A percentile compares a stretch with the other conserved stretches of the same genome.
Conservation (phyloP, 1,284 basidiomycete genomes). For the Volvariella volvacea region DNA sequence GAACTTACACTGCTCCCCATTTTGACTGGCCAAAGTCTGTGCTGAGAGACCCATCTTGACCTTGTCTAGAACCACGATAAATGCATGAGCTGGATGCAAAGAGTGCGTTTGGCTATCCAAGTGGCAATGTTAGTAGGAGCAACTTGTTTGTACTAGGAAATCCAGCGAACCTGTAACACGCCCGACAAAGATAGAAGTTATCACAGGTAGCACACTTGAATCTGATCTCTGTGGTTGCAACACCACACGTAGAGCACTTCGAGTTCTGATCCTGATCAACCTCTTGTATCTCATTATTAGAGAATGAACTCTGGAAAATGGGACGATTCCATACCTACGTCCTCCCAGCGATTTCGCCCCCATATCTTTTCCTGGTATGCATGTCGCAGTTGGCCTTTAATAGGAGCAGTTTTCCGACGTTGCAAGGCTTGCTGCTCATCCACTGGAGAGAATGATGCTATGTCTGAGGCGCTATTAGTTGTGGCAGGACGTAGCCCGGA, state of each 20-base stretch:
- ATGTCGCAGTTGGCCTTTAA: slow-evolving; percentile 71
- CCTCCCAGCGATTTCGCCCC: slow-evolving; percentile 76
- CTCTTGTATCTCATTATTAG: not conserved
- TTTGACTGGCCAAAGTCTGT: slow-evolving; percentile 57
- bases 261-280: slow-evolving; percentile 16
- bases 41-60: slow-evolving; percentile 15
- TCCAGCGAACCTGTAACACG: slow-evolving; percentile 80
- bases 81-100: slow-evolving; percentile 82
- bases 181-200: slow-evolving; percentile 74
- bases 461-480: slow-evolving; percentile 32
- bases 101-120: slow-evolving; percentile 69
- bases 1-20: not conserved
- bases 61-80: slow-evolving; percentile 68
- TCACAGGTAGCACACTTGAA: slow-evolving; percentile 83
- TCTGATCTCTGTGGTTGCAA: slow-evolving; percentile 49
- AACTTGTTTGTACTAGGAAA: too few relatives aligned
- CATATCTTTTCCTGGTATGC: slow-evolving; percentile 82
- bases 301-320: not conserved
- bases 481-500: slow-evolving; percentile 38
- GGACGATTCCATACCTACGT: slow-evolving; percentile 62
- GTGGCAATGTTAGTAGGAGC: too few relatives aligned
- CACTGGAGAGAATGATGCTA: slow-evolving; percentile 38
- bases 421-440: slow-evolving; percentile 44
- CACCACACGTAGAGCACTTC: slow-evolving; percentile 75
- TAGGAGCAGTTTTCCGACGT: slow-evolving; percentile 54